Evolutionary conservation across 345 rosid genomes (phyloP).

Genomic region (Capsella bursapastoris): DNA sequence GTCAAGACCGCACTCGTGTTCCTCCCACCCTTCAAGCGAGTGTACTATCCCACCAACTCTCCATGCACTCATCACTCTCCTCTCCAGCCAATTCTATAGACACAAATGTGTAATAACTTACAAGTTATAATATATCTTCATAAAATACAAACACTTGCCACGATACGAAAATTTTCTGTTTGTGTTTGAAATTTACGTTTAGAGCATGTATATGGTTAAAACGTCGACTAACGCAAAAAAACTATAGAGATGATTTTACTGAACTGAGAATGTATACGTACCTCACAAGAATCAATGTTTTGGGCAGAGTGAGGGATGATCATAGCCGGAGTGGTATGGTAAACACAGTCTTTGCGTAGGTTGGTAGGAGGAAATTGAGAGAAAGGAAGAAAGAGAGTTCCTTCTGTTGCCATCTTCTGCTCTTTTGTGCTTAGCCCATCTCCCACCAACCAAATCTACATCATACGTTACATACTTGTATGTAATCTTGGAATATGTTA

Average conservation of each 20-base stretch:
- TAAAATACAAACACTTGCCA: not conserved
- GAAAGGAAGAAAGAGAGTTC: constrained; percentile 68
- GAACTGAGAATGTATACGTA: constrained; percentile 16
- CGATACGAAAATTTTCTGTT: not conserved
- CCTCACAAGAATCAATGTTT: constrained; percentile 85
- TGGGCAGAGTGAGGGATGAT: constrained; percentile 53
- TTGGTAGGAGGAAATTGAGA: constrained; percentile 62
- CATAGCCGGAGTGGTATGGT: constrained; percentile 71
- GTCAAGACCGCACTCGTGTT: constrained; percentile 63
- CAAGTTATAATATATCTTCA: not conserved
- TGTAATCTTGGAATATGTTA: not conserved
- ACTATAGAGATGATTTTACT: not conserved
- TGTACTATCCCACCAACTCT: constrained; percentile 68
- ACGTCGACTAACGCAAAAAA: not conserved
- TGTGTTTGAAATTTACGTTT: not conserved
- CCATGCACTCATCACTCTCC: constrained; percentile 87
- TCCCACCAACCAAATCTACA: constrained; percentile 70
- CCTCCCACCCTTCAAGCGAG: constrained; percentile 65
- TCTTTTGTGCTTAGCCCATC: constrained; percentile 55
- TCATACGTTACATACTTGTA: not conserved
- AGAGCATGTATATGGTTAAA: no score
- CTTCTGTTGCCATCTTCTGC: constrained; percentile 57
- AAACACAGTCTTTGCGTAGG: constrained; percentile 56
- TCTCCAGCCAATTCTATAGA: constrained; percentile 68
- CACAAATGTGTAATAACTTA: not conserved